Percentiles rank a stretch among this genome's conserved stretches.
These are phyloP conservation scores for Pythium phragmiticola DNA, from an alignment of 352 stramenopile species.

Conservation along the genomic window DNA sequence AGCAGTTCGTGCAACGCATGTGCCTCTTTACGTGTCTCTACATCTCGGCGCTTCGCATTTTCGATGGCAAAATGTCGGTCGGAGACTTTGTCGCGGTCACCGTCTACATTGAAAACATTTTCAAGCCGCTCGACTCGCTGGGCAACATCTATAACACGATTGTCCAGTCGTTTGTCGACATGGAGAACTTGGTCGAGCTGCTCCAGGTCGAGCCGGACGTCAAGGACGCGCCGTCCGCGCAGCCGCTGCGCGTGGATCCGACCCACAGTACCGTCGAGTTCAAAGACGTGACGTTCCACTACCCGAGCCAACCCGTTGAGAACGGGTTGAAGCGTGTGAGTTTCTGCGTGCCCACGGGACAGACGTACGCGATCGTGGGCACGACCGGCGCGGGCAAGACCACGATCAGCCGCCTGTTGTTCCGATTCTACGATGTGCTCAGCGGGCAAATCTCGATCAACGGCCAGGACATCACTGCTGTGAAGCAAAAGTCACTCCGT, in stretches of 20 bases:
- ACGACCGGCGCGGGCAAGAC: conserved; percentile 92
- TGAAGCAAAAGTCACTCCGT: conserved; percentile 90
- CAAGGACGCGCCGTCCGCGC: conserved; percentile 80
- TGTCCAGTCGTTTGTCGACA: conserved; percentile 96
- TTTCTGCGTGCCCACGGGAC: conserved; percentile 65
- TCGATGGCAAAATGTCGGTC: conserved; percentile 63
- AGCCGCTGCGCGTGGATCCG: conserved; percentile 38
- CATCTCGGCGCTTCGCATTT: conserved; percentile 57
- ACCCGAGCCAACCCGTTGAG: conserved; percentile 80
- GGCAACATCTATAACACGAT: conserved; percentile 96
- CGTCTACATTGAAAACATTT: conserved; percentile 94
- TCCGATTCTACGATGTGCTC: conserved; percentile 95
- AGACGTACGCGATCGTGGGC: conserved; percentile 94
- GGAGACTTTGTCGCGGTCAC: conserved; percentile 96
- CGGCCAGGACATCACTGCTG: conserved; percentile 82
- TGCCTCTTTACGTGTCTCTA: conserved; percentile 76
- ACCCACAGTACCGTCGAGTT: conserved; percentile 84
- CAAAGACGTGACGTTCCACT: conserved; percentile 90
- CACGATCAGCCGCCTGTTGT: conserved; percentile 93
- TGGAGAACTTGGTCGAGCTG: conserved; percentile 95
- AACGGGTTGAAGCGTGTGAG: conserved; percentile 89
- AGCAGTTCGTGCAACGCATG: conserved; percentile 92
- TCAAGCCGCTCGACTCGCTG: conserved; percentile 96
- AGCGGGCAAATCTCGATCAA: conserved; percentile 85
- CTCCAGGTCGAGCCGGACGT: conserved; percentile 93